Evolutionary conservation across 2,329 filamentous ascomycete species (phyloP).

Genomic region (Tolypocladium tundrense): DNA sequence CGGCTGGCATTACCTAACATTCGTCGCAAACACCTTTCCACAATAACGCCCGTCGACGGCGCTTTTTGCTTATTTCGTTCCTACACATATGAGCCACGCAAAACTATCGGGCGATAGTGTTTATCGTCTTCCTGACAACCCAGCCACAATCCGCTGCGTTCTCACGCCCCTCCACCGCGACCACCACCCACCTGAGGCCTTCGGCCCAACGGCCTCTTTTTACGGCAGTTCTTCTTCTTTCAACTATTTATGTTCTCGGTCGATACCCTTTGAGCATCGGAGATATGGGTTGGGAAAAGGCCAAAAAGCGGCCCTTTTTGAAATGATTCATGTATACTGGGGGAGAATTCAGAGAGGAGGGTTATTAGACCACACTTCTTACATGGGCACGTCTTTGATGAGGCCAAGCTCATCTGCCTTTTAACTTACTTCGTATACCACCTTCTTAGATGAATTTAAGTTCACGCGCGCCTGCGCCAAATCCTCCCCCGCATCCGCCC

Average conservation of each 20-base stretch:
- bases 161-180: neutral
- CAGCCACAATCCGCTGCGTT: neutral
- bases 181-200: neutral
- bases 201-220: neutral
- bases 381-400: neutral
- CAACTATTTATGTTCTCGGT: constrained; percentile 5
- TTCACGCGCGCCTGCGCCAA: no score
- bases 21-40: neutral
- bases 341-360: neutral
- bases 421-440: neutral
- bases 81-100: constrained; percentile 16
- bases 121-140: constrained; percentile 16
- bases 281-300: neutral
- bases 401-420: neutral
- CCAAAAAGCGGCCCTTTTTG: constrained; percentile 2
- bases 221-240: constrained; percentile 2
- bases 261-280: constrained; percentile 11
- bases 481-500: no score
- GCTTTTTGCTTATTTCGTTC: neutral
- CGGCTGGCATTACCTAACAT: constrained; percentile 4
- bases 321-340: constrained; percentile 6
- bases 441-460: neutral
- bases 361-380: neutral
- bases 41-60: neutral
- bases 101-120: constrained; percentile 21